Base-by-base conservation (phyloP, 805 yeast genomes). In the Metschnikowia dekortorum region DNA sequence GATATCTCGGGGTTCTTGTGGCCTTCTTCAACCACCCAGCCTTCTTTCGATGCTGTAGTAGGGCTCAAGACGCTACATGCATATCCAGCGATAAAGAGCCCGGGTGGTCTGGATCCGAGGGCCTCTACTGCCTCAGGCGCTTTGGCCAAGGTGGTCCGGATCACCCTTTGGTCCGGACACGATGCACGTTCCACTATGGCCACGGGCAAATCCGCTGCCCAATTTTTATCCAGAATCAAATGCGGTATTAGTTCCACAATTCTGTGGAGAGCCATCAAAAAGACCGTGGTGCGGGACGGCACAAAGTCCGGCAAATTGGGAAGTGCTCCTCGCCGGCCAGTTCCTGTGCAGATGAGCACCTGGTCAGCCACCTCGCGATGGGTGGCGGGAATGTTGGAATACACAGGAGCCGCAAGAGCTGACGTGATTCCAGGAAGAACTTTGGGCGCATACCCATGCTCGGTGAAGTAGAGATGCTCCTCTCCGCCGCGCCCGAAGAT, bases 401-500 rank as follows among this genome's bases (percentile, higher is more conserved):
- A 76, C 13, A 89, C 84, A 0, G 97, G 90, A 0, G 96, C 91
- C 0, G 96, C 87, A 43, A 92, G 74, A 0, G 97, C 95, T 3
- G 96, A 88, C 5, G 96, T 84, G 47, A 92, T 76, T 2, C 98
- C 98, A 0, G 97, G 92, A 9, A 92, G 62, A 1, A 92, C 96
- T 5, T 65, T 59, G 13, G 96, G 96, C 16, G 65, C 73, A 59
- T 61, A 89, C 0, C 96, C 96, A 59, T 85, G 79, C 22, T 73
- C 60, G 30, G 75, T 61, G 67, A 92, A 92, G 63, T 74, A 91
- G 8, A 80, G 60, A 64, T 67, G 88, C 62, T 92, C 98, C 69
- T 92, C 98, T 38, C 96, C 97, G 40, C 98, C 98, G 55, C 98
- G 81, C 3, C 98, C 98, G 65, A 89, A 92, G 32, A 92, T 87